These are phyloP conservation scores for Thymus quinquecostatus DNA, from an alignment of 257 asterid genomes.

Conservation along the genomic window DNA sequence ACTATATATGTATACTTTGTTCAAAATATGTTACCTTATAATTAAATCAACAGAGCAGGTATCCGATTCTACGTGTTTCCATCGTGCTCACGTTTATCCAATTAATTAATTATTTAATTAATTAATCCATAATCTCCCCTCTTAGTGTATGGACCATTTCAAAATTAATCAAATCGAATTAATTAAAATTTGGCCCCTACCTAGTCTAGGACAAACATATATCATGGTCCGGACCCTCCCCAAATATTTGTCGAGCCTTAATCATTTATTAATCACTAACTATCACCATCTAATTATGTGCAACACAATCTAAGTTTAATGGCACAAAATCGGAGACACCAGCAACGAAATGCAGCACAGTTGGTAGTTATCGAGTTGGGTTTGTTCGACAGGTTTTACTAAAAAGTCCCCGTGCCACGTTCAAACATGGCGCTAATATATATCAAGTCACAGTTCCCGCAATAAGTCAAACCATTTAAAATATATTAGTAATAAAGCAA, in stretches of 20 bases:
- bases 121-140: background rate
- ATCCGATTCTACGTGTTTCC: slow-evolving; percentile 21
- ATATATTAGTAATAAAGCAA: background rate
- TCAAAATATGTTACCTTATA: slow-evolving; percentile 10
- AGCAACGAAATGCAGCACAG: no score
- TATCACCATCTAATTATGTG: background rate
- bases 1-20: background rate
- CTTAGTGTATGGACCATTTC: slow-evolving; percentile 25
- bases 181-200: background rate
- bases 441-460: background rate
- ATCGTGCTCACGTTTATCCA: slow-evolving; percentile 28
- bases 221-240: no score
- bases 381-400: background rate
- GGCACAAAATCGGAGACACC: no score
- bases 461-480: slow-evolving; percentile 38
- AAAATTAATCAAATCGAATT: background rate
- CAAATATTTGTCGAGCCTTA: background rate
- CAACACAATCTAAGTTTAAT: no score
- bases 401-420: slow-evolving; percentile 12
- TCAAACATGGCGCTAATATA: slow-evolving; percentile 23
- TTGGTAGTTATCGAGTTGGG: no score
- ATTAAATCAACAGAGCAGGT: background rate
- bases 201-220: background rate
- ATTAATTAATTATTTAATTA: background rate
- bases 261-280: no score